These are phyloP conservation scores for Fusarium temperatum DNA, from an alignment of 2,329 filamentous ascomycete genomes.

Conservation along the genomic window DNA sequence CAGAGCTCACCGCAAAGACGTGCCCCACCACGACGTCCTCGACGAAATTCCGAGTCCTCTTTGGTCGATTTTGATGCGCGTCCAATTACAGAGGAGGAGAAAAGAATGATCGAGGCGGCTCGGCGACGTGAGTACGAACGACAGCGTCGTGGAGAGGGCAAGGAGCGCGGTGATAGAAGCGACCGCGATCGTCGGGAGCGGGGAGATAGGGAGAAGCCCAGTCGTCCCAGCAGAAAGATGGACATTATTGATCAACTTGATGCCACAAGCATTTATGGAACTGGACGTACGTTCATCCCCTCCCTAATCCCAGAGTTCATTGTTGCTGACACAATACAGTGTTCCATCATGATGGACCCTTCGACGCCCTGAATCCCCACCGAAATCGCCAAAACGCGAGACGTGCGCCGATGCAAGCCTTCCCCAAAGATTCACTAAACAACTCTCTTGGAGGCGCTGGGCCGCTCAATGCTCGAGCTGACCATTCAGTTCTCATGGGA, in stretches of 20 bases:
- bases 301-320: neutral
- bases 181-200: slow-evolving; percentile 36
- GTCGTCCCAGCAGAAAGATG: slow-evolving; percentile 63
- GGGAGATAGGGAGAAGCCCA: slow-evolving; percentile 59
- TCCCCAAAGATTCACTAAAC: slow-evolving; percentile 91
- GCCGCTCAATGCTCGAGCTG: slow-evolving; percentile 81
- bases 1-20: slow-evolving; percentile 48
- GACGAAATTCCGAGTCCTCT: slow-evolving; percentile 84
- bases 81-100: slow-evolving; percentile 65
- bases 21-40: slow-evolving; percentile 54
- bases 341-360: slow-evolving; percentile 97
- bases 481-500: slow-evolving; percentile 90
- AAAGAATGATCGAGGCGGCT: slow-evolving; percentile 49
- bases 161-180: slow-evolving; percentile 33
- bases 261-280: slow-evolving; percentile 94
- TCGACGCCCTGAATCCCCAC: slow-evolving; percentile 94
- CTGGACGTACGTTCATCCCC: slow-evolving; percentile 73
- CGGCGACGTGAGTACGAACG: slow-evolving; percentile 44
- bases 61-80: slow-evolving; percentile 67
- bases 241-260: slow-evolving; percentile 98
- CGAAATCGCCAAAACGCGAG: slow-evolving; percentile 86
- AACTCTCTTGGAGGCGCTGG: slow-evolving; percentile 90
- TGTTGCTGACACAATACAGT: slow-evolving; percentile 62
- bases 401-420: slow-evolving; percentile 94
- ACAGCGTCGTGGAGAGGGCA: slow-evolving; percentile 36